Evolutionary conservation across 441 rosid species (phyloP), one percentile per base, ranked within the genome.

Genomic region (Populus hybrid): DNA sequence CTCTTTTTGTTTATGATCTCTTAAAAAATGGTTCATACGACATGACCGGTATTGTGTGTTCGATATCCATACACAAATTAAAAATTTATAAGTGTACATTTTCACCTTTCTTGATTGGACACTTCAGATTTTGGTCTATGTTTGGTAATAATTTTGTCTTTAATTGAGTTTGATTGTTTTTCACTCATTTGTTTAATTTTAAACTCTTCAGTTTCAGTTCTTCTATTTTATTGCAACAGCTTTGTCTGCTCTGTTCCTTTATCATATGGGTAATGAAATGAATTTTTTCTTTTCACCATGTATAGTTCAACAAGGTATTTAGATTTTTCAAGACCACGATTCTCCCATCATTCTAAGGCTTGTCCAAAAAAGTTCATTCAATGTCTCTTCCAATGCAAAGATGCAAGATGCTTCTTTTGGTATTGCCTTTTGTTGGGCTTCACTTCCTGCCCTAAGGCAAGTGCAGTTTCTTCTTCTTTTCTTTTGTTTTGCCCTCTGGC

Each of bases 301-400:
- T 89, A 96, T n/a, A n/a, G n/a, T n/a, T n/a, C n/a, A n/a, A n/a
- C n/a, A n/a, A n/a, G n/a, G n/a, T n/a, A n/a, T n/a, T n/a, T n/a
- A n/a, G n/a, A n/a, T n/a, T n/a, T 98, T 87, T 96, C 85, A 86
- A 84, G 86, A 76, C 87, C 18, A 86, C 88, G n/a, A 28, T 94
- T 96, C 87, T 87, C n/a, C n/a, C 95, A 69, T 79, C 90, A 46
- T 92, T 91, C 86, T n/a, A n/a, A n/a, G n/a, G n/a, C n/a, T n/a
- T n/a, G n/a, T n/a, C n/a, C n/a, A n/a, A n/a, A n/a, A n/a, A 96
- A 92, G 88, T 89, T 96, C 79, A 86, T 94, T 79, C 91, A 92
- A 72, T 96, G n/a, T 96, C 82, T 91, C 98, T 69, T 92, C 99
- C n/a, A n/a, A n/a, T n/a, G n/a, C n/a, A n/a, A n/a, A n/a, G 7